These are phyloP conservation scores for Lasiodiplodia gonubiensis DNA, from an alignment of 2,329 filamentous ascomycete species.

Conservation along the genomic window DNA sequence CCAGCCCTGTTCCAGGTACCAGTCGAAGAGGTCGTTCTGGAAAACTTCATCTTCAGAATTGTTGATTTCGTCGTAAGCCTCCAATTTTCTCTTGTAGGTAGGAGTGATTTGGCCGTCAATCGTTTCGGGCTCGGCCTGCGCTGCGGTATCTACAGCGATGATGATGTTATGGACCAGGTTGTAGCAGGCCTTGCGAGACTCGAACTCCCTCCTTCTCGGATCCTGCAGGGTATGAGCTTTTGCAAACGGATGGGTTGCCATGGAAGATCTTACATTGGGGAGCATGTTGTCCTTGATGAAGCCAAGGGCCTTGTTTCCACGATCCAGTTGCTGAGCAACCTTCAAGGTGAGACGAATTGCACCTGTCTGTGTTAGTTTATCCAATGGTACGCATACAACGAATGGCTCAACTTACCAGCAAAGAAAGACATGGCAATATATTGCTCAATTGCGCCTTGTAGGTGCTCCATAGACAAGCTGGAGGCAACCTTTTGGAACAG, in stretches of 20 bases:
- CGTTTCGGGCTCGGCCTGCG: conserved; percentile 70
- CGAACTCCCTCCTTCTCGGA: conserved; percentile 69
- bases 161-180: conserved; percentile 85
- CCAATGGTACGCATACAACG: conserved; percentile 19
- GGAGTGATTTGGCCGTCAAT: conserved; percentile 80
- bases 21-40: conserved; percentile 95
- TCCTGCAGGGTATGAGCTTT: conserved; percentile 57
- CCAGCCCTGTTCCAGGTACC: conserved; percentile 88
- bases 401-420: conserved; percentile 59
- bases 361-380: conserved; percentile 45
- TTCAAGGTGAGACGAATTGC: conserved; percentile 85
- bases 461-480: conserved; percentile 78
- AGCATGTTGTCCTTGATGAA: conserved; percentile 89
- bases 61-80: conserved; percentile 91
- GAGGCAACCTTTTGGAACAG: conserved; percentile 89
- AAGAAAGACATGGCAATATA: conserved; percentile 87
- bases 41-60: conserved; percentile 90
- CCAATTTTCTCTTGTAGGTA: conserved; percentile 76
- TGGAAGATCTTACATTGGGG: conserved; percentile 31
- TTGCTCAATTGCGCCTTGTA: conserved; percentile 77
- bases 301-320: conserved; percentile 80
- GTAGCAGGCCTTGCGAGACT: conserved; percentile 79
- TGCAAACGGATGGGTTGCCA: too few species aligned
- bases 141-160: conserved; percentile 74
- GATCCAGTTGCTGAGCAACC: conserved; percentile 83